Conservation (phyloP, 208 protist species). For the Crithidia fasciculata region DNA sequence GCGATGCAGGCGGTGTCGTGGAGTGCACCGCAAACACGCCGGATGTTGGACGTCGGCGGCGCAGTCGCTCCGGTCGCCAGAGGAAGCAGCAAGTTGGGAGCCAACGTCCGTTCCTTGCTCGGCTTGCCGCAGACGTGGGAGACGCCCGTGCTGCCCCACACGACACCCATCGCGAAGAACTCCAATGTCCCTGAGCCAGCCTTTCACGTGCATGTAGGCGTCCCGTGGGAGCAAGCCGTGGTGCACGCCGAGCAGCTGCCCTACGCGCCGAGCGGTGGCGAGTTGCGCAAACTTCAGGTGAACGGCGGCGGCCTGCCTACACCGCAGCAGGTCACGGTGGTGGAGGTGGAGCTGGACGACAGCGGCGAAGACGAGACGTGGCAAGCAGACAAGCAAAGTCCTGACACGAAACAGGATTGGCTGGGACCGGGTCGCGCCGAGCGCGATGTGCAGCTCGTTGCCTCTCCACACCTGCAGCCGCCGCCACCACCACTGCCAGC, state of each 20-base stretch:
- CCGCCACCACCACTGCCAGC: neutral
- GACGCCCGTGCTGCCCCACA: too few species aligned
- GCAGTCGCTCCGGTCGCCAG: neutral
- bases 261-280: too few species aligned
- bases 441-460: neutral
- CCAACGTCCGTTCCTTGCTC: too few species aligned
- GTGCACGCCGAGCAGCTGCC: neutral
- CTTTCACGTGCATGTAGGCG: too few species aligned
- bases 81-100: too few species aligned
- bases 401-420: neutral
- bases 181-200: too few species aligned
- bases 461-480: neutral
- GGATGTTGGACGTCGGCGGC: conserved; percentile 10
- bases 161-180: too few species aligned
- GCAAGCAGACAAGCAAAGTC: too few species aligned
- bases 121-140: too few species aligned
- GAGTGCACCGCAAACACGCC: neutral
- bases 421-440: neutral
- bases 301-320: neutral
- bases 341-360: conserved; percentile 32
- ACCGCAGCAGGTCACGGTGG: conserved; percentile 3
- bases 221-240: neutral
- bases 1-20: neutral
- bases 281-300: neutral
- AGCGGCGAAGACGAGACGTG: neutral